Evolutionary conservation across 371 early-diverging fungal genomes (phyloP).

Genomic region (Zopfochytrium polystomum): DNA sequence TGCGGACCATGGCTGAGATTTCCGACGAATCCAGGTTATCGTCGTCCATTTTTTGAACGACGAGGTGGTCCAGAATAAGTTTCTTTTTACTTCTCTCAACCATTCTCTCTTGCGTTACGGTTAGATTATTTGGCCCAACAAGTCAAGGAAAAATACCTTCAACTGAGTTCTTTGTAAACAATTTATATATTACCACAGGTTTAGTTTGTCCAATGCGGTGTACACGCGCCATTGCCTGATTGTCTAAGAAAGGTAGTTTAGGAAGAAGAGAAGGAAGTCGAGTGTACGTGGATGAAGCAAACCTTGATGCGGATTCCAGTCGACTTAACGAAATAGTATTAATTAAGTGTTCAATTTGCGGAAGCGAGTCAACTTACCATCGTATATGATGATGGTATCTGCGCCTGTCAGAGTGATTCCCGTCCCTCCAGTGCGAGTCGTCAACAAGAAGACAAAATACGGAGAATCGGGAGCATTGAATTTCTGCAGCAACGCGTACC

Average conservation of each 20-base stretch:
- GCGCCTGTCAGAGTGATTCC: slow-evolving; percentile 94
- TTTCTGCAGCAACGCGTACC: slow-evolving; percentile 75
- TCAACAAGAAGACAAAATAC: slow-evolving; percentile 86
- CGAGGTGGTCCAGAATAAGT: slow-evolving; percentile 78
- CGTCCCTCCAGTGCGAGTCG: slow-evolving; percentile 95
- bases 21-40: slow-evolving; percentile 59
- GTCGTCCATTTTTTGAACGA: slow-evolving; percentile 77
- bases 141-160: slow-evolving; percentile 37
- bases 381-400: slow-evolving; percentile 91
- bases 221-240: slow-evolving; percentile 84
- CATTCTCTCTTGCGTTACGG: slow-evolving; percentile 60
- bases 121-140: not conserved
- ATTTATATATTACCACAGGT: slow-evolving; percentile 77
- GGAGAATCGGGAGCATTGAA: slow-evolving; percentile 76
- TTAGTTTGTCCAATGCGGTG: slow-evolving; percentile 95
- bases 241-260: slow-evolving; percentile 35
- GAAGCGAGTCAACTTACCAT: slow-evolving; percentile 60
- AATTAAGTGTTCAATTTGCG: not conserved
- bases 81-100: slow-evolving; percentile 80
- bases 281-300: slow-evolving; percentile 48
- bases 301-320: slow-evolving; percentile 93
- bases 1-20: slow-evolving; percentile 70
- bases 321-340: slow-evolving; percentile 45
- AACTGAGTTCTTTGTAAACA: slow-evolving; percentile 72
- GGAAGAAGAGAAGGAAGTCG: not conserved